Evolutionary conservation across 192 early-diverging fungal species (phyloP).

Genomic region (Entomortierella lignicola): DNA sequence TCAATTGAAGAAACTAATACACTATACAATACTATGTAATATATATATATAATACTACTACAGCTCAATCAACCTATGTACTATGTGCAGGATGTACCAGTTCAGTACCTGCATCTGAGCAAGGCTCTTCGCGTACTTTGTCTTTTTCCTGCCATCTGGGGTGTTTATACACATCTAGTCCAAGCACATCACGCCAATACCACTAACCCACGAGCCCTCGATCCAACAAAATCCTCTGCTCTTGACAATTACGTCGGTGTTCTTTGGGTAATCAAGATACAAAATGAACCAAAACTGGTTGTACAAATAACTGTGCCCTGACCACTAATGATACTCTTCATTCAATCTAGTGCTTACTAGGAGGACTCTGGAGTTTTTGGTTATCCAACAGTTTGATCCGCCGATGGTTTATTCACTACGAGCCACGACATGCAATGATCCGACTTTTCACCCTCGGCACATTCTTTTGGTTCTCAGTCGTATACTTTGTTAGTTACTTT

Average conservation of each 20-base stretch:
- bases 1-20: slow-evolving; percentile 10
- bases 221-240: slow-evolving; percentile 40
- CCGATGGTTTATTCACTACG: slow-evolving; percentile 70
- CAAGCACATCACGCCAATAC: slow-evolving; percentile 19
- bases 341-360: slow-evolving; percentile 57
- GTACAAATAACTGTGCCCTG: no score
- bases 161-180: slow-evolving; percentile 38
- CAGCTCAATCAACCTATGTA: slow-evolving; percentile 25
- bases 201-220: slow-evolving; percentile 23
- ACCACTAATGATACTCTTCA: not conserved
- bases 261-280: slow-evolving; percentile 39
- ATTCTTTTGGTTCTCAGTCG: slow-evolving; percentile 63
- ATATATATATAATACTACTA: not conserved
- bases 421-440: slow-evolving; percentile 61
- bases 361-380: slow-evolving; percentile 68
- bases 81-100: slow-evolving; percentile 32
- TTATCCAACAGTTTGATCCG: slow-evolving; percentile 64
- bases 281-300: no score
- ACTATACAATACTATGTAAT: not conserved
- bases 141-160: slow-evolving; percentile 47
- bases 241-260: slow-evolving; percentile 51
- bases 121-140: slow-evolving; percentile 28
- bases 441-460: slow-evolving; percentile 62
- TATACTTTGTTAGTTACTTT: slow-evolving; percentile 61
- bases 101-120: slow-evolving; percentile 31